phyloP scores from a whole-genome alignment of 2,329 filamentous ascomycete species.

The Diatrype stigma region DNA sequence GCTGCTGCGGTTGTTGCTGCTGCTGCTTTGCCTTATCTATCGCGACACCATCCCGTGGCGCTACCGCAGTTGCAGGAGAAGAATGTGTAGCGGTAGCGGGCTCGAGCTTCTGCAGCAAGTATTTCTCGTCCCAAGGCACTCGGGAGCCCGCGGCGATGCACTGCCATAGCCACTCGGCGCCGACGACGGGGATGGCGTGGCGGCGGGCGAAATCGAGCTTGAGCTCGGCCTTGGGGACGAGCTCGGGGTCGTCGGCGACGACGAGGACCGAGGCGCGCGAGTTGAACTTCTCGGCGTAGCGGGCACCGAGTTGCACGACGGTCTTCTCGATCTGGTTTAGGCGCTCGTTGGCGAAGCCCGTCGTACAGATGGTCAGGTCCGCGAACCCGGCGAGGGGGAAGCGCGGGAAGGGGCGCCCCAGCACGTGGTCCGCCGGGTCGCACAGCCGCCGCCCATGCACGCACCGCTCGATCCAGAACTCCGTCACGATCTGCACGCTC shows the following conservation, averaged over 20 bases:
- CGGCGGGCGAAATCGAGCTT: constrained; percentile 75
- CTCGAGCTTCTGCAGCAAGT: constrained; percentile 44
- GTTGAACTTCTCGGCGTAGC: constrained; percentile 74
- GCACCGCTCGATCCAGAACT: constrained; percentile 91
- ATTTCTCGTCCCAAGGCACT: constrained; percentile 41
- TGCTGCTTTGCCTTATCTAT: not conserved
- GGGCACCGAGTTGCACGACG: constrained; percentile 71
- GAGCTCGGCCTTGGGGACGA: constrained; percentile 61
- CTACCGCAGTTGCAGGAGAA: too few relatives aligned
- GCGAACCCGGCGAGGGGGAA: constrained; percentile 69
- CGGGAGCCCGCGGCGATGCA: constrained; percentile 60
- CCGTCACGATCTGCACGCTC: constrained; percentile 61
- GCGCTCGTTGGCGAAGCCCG: constrained; percentile 79
- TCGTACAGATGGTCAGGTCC: constrained; percentile 70
- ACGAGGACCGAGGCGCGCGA: constrained; percentile 71
- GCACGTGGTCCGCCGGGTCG: constrained; percentile 63
- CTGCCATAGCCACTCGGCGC: constrained; percentile 78
- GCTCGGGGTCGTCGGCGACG: constrained; percentile 55
- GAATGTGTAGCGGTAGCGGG: constrained; percentile 21
- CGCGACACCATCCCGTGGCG: too few relatives aligned
- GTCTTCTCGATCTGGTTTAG: constrained; percentile 78
- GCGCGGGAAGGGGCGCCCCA: constrained; percentile 71
- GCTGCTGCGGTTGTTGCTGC: constrained; percentile 10
- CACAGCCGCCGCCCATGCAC: constrained; percentile 71
- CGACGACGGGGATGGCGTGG: constrained; percentile 77